These are phyloP conservation scores for Sugiyamaella paludigena DNA, from an alignment of 1,139 yeast genomes.

Conservation along the genomic window DNA sequence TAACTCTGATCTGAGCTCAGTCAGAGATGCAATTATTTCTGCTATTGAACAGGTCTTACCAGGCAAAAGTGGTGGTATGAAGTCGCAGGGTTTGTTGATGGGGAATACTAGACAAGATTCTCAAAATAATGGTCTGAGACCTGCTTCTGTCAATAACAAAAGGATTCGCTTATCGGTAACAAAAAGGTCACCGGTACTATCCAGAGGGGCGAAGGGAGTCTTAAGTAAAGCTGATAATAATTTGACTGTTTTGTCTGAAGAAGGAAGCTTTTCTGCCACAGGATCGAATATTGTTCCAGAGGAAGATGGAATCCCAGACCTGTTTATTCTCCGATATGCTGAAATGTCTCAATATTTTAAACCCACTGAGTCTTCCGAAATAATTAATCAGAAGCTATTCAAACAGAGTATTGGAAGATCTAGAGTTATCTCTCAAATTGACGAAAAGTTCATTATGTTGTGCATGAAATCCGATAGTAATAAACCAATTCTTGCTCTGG, in stretches of 20 bases:
- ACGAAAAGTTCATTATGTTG: constrained; percentile 55
- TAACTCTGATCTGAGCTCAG: too few relatives aligned
- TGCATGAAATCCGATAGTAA: constrained; percentile 22
- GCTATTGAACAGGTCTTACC: too few relatives aligned
- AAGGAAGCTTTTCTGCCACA: not conserved
- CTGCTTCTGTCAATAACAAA: not conserved
- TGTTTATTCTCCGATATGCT: not conserved
- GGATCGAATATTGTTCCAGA: too few relatives aligned
- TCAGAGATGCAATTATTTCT: too few relatives aligned
- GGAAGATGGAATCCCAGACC: too few relatives aligned
- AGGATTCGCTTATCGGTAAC: not conserved
- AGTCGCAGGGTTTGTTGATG: too few relatives aligned
- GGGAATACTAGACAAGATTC: too few relatives aligned
- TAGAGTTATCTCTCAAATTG: constrained; percentile 49
- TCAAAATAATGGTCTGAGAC: too few relatives aligned
- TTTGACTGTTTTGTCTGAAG: not conserved
- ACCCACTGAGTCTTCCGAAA: not conserved
- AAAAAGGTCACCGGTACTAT: not conserved
- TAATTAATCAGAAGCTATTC: constrained; percentile 5
- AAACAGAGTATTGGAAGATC: constrained; percentile 14
- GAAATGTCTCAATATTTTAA: constrained; percentile 3
- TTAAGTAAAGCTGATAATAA: not conserved
- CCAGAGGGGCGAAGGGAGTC: not conserved
- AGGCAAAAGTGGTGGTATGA: too few relatives aligned
- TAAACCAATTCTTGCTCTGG: constrained; percentile 37